Evolutionary conservation across 2,329 filamentous ascomycete species (phyloP).

Genomic region (Xylaria multiplex): DNA sequence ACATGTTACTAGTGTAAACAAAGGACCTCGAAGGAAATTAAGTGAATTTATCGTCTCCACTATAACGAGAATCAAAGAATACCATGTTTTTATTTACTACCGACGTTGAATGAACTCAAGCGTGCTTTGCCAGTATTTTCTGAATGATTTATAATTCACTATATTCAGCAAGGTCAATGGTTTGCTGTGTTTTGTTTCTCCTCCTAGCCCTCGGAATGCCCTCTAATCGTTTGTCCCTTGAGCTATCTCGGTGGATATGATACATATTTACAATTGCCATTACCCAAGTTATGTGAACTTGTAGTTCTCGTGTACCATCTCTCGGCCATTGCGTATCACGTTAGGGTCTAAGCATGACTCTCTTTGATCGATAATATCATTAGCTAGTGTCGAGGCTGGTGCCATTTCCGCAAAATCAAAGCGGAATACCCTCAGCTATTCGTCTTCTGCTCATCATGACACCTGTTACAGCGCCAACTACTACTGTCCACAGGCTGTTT

Average conservation of each 20-base stretch:
- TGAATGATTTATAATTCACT: constrained; percentile 19
- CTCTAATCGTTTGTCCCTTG: constrained; percentile 1
- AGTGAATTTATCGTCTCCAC: neutral
- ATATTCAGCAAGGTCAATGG: constrained; percentile 6
- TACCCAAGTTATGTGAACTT: constrained; percentile 4
- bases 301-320: constrained; percentile 14
- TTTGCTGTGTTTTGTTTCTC: constrained; percentile 12
- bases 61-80: no score
- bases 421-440: constrained; percentile 4
- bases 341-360: neutral
- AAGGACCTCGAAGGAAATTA: no score
- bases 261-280: constrained; percentile 29
- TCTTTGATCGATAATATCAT: neutral
- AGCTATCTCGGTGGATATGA: constrained; percentile 14
- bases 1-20: neutral
- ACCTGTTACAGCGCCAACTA: constrained; percentile 59
- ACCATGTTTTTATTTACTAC: neutral
- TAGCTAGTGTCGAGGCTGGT: constrained; percentile 1
- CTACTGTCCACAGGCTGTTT: constrained; percentile 51
- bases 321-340: constrained; percentile 6
- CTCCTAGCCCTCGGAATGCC: neutral
- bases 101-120: neutral
- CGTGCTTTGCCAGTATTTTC: neutral
- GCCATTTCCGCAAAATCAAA: constrained; percentile 6
- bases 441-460: constrained; percentile 40